Evolutionary conservation across 139 green algal genomes (phyloP).

Genomic region (Chlamydomonas urium): DNA sequence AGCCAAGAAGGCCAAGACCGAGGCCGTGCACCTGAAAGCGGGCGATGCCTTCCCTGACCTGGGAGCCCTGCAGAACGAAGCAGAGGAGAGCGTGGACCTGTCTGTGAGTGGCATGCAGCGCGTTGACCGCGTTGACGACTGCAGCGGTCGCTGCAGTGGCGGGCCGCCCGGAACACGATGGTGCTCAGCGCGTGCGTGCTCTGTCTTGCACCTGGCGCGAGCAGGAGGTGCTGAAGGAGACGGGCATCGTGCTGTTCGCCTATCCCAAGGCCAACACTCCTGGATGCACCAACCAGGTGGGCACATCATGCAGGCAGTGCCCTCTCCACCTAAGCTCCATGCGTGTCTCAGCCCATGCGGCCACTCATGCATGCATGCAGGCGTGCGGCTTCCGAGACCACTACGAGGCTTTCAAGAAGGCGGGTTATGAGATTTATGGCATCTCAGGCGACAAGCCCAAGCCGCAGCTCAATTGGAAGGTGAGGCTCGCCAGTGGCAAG

Average conservation of each 20-base stretch:
- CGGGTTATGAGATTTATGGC: slow-evolving; percentile 37
- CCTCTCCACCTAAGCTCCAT: background rate
- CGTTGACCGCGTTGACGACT: too few relatives aligned
- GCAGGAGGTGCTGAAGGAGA: slow-evolving; percentile 25
- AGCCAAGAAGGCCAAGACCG: slow-evolving; percentile 3
- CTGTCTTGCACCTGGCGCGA: background rate
- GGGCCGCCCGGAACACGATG: background rate
- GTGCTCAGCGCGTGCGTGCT: background rate
- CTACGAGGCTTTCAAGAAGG: slow-evolving; percentile 9
- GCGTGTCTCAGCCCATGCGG: background rate
- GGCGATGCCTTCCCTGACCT: slow-evolving; percentile 2
- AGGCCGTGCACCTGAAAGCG: background rate
- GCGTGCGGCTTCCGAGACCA: slow-evolving; percentile 34
- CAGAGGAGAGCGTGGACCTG: background rate
- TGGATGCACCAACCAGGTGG: slow-evolving; percentile 32
- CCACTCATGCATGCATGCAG: slow-evolving; percentile 15
- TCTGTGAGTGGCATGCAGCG: too few relatives aligned
- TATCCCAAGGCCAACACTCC: slow-evolving; percentile 41
- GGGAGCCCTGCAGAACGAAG: background rate
- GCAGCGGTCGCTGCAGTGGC: background rate
- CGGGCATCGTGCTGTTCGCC: slow-evolving; percentile 32
- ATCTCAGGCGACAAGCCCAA: slow-evolving; percentile 36
- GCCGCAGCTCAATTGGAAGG: slow-evolving; percentile 29
- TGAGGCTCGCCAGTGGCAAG: too few relatives aligned
- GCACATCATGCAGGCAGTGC: background rate